Percentiles rank a stretch among this genome's conserved stretches.
phyloP scores from a whole-genome alignment of 2,329 filamentous ascomycete genomes.

The Alternaria ventricosa region DNA sequence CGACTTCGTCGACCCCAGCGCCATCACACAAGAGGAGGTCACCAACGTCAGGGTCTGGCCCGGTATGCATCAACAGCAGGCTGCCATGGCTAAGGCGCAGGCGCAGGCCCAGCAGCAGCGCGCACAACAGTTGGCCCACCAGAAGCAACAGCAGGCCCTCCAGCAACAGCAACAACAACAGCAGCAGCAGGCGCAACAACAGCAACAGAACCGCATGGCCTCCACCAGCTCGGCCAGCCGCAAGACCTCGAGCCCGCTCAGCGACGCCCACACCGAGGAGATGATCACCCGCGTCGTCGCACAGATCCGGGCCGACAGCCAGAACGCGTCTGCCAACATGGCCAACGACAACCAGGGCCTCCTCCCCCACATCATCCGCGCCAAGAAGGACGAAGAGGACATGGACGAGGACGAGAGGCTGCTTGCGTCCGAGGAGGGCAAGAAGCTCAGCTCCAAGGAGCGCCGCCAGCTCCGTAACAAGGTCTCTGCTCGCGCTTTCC shows the following conservation, averaged over 20 bases:
- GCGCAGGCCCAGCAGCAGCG: slow-evolving; percentile 47
- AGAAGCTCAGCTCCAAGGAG: slow-evolving; percentile 99
- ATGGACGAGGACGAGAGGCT: slow-evolving; percentile 98
- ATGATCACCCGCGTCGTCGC: slow-evolving; percentile 92
- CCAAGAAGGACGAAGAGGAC: slow-evolving; percentile 94
- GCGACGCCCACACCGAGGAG: slow-evolving; percentile 70
- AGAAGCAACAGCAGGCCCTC: slow-evolving; percentile 49
- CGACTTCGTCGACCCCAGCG: slow-evolving; percentile 75
- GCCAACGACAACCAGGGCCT: slow-evolving; percentile 58
- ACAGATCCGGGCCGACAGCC: slow-evolving; percentile 82
- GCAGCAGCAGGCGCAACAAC: slow-evolving; percentile 47
- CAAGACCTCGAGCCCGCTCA: slow-evolving; percentile 48
- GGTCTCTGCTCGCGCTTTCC: slow-evolving; percentile 96
- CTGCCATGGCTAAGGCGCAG: slow-evolving; percentile 59
- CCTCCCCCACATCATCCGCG: slow-evolving; percentile 72
- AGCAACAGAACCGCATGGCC: slow-evolving; percentile 38
- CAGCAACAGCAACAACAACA: slow-evolving; percentile 50
- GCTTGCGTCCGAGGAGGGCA: slow-evolving; percentile 94
- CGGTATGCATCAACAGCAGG: slow-evolving; percentile 90
- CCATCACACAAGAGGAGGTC: slow-evolving; percentile 68
- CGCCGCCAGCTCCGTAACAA: slow-evolving; percentile 98
- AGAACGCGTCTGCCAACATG: slow-evolving; percentile 55
- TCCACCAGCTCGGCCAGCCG: slow-evolving; percentile 32
- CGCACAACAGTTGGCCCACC: slow-evolving; percentile 51
- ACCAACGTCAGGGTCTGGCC: slow-evolving; percentile 80